Conservation (phyloP, 345 rosid species). For the Moringa oleifera region DNA sequence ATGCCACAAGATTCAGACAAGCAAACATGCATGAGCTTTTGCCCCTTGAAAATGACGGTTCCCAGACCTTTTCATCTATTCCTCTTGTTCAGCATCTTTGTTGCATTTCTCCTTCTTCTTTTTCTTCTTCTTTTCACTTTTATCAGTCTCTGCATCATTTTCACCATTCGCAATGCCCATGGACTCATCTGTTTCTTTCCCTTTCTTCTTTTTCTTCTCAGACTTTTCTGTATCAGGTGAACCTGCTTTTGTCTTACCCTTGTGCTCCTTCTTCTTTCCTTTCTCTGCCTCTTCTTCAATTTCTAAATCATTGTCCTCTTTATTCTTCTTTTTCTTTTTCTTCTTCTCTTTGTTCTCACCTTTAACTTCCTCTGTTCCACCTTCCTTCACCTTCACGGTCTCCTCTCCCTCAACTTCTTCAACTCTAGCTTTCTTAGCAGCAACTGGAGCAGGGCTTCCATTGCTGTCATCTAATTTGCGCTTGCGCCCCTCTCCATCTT, state of each 20-base stretch:
- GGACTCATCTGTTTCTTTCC: constrained; percentile 44
- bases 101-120: constrained; percentile 56
- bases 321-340: constrained; percentile 45
- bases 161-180: constrained; percentile 27
- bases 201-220: constrained; percentile 73
- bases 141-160: constrained; percentile 34
- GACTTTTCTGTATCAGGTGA: constrained; percentile 41
- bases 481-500: constrained; percentile 41
- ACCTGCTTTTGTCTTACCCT: constrained; percentile 26
- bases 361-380: constrained; percentile 18
- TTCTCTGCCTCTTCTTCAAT: constrained; percentile 34
- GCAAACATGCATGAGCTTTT: not conserved
- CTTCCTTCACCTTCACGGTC: constrained; percentile 27
- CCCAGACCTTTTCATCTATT: constrained; percentile 1
- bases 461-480: constrained; percentile 45
- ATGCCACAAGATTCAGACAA: not conserved
- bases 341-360: constrained; percentile 41
- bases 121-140: constrained; percentile 69
- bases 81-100: constrained; percentile 34
- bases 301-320: constrained; percentile 33
- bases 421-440: constrained; percentile 54
- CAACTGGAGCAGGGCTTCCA: constrained; percentile 33
- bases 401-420: constrained; percentile 29
- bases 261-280: constrained; percentile 40
- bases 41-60: constrained; percentile 1